phyloP scores from a whole-genome alignment of 495 filamentous ascomycete genomes.

The Aspergillus coremiiformis region DNA sequence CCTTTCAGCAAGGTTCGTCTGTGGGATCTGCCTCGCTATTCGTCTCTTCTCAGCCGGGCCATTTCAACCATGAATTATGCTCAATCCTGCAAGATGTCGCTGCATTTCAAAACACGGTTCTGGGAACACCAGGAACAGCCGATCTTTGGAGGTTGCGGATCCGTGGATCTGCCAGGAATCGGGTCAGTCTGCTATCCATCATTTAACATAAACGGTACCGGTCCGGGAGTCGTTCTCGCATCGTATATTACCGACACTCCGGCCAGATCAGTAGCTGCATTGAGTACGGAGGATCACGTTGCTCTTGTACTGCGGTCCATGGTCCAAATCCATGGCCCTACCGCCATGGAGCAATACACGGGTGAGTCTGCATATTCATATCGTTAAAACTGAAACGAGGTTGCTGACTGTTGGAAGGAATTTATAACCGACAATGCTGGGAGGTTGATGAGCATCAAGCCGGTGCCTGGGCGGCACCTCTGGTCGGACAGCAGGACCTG shows the following conservation, averaged over 20 bases:
- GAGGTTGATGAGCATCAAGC: slow-evolving; percentile 44
- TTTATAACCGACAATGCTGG: slow-evolving; percentile 55
- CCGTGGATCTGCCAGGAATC: slow-evolving; percentile 51
- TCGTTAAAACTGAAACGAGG: not conserved
- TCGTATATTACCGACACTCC: slow-evolving; percentile 43
- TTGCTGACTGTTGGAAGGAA: slow-evolving; percentile 8
- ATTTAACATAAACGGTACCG: slow-evolving; percentile 54
- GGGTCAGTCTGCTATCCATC: slow-evolving; percentile 56
- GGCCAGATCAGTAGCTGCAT: slow-evolving; percentile 36
- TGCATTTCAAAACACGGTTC: slow-evolving; percentile 58
- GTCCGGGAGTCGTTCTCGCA: slow-evolving; percentile 56
- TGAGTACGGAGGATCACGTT: slow-evolving; percentile 48
- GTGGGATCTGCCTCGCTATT: slow-evolving; percentile 46
- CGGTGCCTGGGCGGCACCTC: slow-evolving; percentile 49
- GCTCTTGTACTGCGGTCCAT: slow-evolving; percentile 50
- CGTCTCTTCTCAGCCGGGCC: slow-evolving; percentile 47
- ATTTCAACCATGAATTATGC: slow-evolving; percentile 53
- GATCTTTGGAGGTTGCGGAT: slow-evolving; percentile 56
- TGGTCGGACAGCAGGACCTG: slow-evolving; percentile 53
- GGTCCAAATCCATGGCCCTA: slow-evolving; percentile 52
- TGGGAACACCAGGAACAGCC: slow-evolving; percentile 58
- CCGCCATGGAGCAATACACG: slow-evolving; percentile 50
- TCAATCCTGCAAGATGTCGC: slow-evolving; percentile 55
- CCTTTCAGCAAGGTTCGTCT: slow-evolving; percentile 53
- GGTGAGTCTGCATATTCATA: slow-evolving; percentile 20